A percentile compares a stretch with the other conserved stretches of the same genome.
phyloP scores from a whole-genome alignment of 345 rosid species.

The Eucalyptus decipiens region DNA sequence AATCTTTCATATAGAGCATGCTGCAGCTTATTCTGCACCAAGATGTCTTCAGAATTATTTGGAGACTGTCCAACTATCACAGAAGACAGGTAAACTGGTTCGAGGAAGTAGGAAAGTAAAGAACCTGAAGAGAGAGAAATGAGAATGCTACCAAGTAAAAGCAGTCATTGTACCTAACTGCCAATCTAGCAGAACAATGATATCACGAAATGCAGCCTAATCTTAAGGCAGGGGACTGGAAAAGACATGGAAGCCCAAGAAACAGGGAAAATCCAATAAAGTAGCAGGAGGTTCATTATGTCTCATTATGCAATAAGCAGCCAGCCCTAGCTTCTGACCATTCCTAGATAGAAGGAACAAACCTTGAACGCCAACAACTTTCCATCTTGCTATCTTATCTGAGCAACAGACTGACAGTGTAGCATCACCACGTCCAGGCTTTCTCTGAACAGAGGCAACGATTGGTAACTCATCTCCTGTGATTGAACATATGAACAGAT shows the following conservation, averaged over 20 bases:
- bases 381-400: constrained; percentile 92
- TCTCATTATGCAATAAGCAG: not conserved
- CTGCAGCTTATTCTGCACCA: constrained; percentile 33
- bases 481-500: not conserved
- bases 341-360: not conserved
- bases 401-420: constrained; percentile 93
- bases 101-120: constrained; percentile 56
- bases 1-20: constrained; percentile 45
- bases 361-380: constrained; percentile 93
- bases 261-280: not conserved
- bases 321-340: not conserved
- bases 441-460: constrained; percentile 60
- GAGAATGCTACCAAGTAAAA: not conserved
- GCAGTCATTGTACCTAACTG: not conserved
- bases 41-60: constrained; percentile 15
- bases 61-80: constrained; percentile 58
- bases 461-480: constrained; percentile 19
- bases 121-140: constrained; percentile 48
- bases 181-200: not conserved
- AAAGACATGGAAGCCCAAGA: not conserved
- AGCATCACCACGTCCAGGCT: constrained; percentile 93
- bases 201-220: not conserved
- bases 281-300: not conserved
- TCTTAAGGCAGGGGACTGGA: not conserved
- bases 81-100: constrained; percentile 69